Conservation (phyloP, 1,284 basidiomycete genomes). For the Ustilago esculenta region DNA sequence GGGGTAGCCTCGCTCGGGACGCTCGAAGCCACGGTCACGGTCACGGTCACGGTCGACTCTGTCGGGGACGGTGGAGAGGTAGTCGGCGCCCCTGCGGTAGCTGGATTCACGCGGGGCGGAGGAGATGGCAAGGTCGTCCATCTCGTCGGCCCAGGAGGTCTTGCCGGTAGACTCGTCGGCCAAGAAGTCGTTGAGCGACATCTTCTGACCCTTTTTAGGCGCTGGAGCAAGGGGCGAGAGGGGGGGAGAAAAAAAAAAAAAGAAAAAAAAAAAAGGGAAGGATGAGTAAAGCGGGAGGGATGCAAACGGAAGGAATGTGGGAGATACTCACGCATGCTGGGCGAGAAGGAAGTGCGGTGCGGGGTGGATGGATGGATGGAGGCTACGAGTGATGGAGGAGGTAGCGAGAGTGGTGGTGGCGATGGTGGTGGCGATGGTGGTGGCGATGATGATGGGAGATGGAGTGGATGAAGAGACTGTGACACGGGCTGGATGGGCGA, state of each 20-base stretch:
- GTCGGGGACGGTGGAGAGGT: conserved; percentile 52
- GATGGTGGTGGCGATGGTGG: conserved; percentile 14
- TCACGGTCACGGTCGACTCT: conserved; percentile 54
- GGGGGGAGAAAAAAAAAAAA: too few species aligned
- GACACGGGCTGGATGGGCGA: too few species aligned
- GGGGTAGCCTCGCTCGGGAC: conserved; percentile 45
- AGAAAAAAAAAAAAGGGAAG: too few species aligned
- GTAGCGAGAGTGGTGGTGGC: too few species aligned
- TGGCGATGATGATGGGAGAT: conserved; percentile 20
- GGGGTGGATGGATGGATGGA: conserved; percentile 3
- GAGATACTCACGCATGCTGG: conserved; percentile 37
- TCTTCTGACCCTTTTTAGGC: conserved; percentile 61
- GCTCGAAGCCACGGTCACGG: conserved; percentile 54
- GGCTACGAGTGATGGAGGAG: too few species aligned
- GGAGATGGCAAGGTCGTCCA: conserved; percentile 63
- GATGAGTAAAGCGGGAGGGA: too few species aligned
- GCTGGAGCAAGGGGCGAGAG: too few species aligned
- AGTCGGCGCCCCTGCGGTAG: conserved; percentile 54
- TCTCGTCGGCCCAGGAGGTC: conserved; percentile 66
- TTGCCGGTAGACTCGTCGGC: conserved; percentile 62
- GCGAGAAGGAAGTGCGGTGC: conserved; percentile 12
- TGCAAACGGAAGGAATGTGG: not conserved
- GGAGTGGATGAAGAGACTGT: conserved; percentile 16
- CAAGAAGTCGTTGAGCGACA: conserved; percentile 64
- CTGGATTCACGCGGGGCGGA: conserved; percentile 47